Evolutionary conservation across 1,139 yeast genomes (phyloP), one percentile per base, ranked within the genome.

Genomic region (Scheffersomyces quercinus): DNA sequence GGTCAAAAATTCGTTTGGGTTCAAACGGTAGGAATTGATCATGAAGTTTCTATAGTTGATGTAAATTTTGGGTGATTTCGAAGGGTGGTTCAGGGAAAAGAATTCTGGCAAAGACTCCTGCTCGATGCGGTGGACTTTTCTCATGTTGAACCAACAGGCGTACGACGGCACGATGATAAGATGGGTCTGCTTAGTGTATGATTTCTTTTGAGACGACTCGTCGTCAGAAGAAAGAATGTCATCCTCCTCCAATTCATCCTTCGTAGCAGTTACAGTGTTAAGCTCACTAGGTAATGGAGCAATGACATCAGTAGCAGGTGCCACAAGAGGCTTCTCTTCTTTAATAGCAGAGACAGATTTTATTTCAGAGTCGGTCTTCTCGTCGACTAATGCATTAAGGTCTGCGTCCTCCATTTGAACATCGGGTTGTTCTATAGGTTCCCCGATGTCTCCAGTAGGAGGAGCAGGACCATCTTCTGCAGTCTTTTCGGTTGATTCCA

Each of bases 121-220:
- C 55, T 81, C 85, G 44, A 80, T 77, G 41, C 65, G 65, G 63
- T 89, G 88, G 40, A 91, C 81, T 47, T 78, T 81, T 41, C 75
- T 75, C 78, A 89, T 75, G 49, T 83, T 77, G 61, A 93, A 93
- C 99, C 99, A 93, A 35, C 86, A 73, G 3, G 97, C 80, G 62
- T 91, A 93, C 2, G 97, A 90, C 3, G 99, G 99, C 29, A 93
- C 78, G n/a, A 93, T 83, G 44, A 93, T 86, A 10, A 89, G 80
- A 60, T 93, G 97, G 0, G 95, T 82, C 67, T 93, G 99, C 45
- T 74, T 64, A 39, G 64, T 36, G 5, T 43, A 38, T 31, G 34
- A 28, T 7, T 41, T 41, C 5, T 44, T 42, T 3, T 35, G 40
- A 3, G 33, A 46, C 3, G 39, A 48, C 10, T 46, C 49, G 43